A percentile compares a stretch with the other conserved stretches of the same genome.
phyloP scores from a whole-genome alignment of 192 early-diverging fungal species.

The Entomortierella parvispora region DNA sequence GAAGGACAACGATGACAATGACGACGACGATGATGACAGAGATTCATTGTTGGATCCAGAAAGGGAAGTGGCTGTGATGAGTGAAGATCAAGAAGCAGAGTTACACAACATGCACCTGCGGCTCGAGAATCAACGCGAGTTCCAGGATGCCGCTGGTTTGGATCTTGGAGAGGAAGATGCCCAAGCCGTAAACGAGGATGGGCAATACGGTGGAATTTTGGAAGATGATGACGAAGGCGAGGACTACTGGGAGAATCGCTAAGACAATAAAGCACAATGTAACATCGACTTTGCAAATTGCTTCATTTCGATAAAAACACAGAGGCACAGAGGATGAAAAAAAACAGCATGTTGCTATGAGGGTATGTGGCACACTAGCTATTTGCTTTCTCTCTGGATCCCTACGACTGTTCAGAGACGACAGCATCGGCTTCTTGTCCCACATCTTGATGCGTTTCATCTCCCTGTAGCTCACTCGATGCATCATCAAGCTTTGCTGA shows the following conservation, averaged over 20 bases:
- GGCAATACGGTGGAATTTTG: conserved; percentile 33
- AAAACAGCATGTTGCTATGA: no score
- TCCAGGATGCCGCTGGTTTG: conserved; percentile 41
- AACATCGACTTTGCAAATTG: no score
- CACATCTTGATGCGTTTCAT: no score
- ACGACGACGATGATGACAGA: conserved; percentile 15
- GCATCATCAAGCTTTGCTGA: neutral
- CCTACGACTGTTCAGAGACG: no score
- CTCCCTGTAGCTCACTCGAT: no score
- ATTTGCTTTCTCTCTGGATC: no score
- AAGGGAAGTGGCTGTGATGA: conserved; percentile 29
- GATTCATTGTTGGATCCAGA: conserved; percentile 35
- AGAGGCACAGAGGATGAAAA: no score
- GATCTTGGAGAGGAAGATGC: conserved; percentile 39
- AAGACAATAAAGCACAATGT: neutral
- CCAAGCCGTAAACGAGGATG: conserved; percentile 32
- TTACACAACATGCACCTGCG: conserved; percentile 38
- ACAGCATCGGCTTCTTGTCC: no score
- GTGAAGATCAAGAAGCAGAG: conserved; percentile 35
- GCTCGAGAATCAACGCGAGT: conserved; percentile 44
- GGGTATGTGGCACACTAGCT: no score
- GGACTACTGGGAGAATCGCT: conserved; percentile 50
- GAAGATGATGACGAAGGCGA: conserved; percentile 46
- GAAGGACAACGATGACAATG: neutral
- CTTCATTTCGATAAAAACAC: no score